phyloP scores from a whole-genome alignment of 345 rosid species.

The Salix exigua region DNA sequence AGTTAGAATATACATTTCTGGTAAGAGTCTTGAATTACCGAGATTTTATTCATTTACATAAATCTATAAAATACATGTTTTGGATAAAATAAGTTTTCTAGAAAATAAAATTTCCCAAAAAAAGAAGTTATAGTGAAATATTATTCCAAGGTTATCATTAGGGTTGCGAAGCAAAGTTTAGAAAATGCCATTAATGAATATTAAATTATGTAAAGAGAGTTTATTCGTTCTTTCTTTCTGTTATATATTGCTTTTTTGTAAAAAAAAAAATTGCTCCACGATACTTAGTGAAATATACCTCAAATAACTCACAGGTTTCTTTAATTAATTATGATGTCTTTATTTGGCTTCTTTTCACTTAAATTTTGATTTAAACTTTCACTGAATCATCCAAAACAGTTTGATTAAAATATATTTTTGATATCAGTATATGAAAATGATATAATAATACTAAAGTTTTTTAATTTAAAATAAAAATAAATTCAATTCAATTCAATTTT shows the following conservation, averaged over 20 bases:
- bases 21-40: rapidly evolving
- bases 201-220: background rate
- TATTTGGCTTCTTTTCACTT: conserved; percentile 10
- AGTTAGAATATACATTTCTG: rapidly evolving
- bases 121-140: background rate
- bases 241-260: background rate
- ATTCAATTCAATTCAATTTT: too few relatives aligned
- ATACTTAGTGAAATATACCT: conserved; percentile 22
- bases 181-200: background rate
- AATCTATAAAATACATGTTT: too few relatives aligned
- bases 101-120: too few relatives aligned
- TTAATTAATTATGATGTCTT: conserved; percentile 7
- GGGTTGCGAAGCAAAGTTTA: conserved; percentile 23
- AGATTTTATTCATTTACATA: too few relatives aligned
- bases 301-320: conserved; percentile 57
- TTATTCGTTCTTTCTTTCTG: conserved; percentile 8
- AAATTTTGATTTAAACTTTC: conserved; percentile 12
- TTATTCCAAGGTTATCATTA: conserved; percentile 5
- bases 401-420: too few relatives aligned
- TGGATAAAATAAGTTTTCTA: too few relatives aligned
- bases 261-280: too few relatives aligned
- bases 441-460: too few relatives aligned
- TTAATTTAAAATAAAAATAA: too few relatives aligned
- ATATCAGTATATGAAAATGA: too few relatives aligned
- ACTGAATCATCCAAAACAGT: conserved; percentile 28